Evolutionary conservation across 1,284 basidiomycete genomes (phyloP), one percentile per base, ranked within the genome.

Genomic region (Melampsora occidentalis): DNA sequence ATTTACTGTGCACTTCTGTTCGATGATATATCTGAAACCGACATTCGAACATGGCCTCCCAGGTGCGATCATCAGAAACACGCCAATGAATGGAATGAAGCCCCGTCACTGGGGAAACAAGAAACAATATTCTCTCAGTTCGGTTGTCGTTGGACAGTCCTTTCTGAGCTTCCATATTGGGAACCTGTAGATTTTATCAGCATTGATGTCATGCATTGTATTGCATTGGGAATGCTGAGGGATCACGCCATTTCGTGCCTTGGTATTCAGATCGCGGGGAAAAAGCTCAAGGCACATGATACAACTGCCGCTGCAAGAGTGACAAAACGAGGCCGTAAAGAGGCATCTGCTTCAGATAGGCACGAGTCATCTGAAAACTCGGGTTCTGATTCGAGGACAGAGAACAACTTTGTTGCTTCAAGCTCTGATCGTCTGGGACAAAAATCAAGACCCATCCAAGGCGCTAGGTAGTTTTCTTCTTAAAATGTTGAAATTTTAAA

Each of bases 81-180:
- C 7, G 5, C 61, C 20, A 69, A 53, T 28, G 59, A 69, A 59
- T 57, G 51, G 51, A 28, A 53, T 31, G 25, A 57, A 5, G 39
- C 33, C 20, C 5, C 51, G 31, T 48, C 49, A 28, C 14, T 18
- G 6, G 33, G 33, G 51, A 16, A 53, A 18, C 31, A 53, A 53
- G 35, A 51, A 14, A 5, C 68, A 5, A 69, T 69, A 57, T 48
- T 69, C n/a, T 35, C 39, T 25, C 33, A 53, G 7, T 22, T 22
- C 16, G 68, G 68, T 33, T 31, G 57, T 18, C 68, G 68, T 18
- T 69, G 59, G 22, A 57, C 33, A 9, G 33, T 35, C 16, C 59
- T 69, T 33, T 53, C 39, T 6, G 68, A 69, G 14, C 35, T 69
- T 33, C 68, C 68, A 53, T 69, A 69, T 39, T 69, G 48, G 68